Evolutionary conservation across 805 yeast genomes (phyloP), one percentile per base, ranked within the genome.

Genomic region (Gaillardinia entomophila): DNA sequence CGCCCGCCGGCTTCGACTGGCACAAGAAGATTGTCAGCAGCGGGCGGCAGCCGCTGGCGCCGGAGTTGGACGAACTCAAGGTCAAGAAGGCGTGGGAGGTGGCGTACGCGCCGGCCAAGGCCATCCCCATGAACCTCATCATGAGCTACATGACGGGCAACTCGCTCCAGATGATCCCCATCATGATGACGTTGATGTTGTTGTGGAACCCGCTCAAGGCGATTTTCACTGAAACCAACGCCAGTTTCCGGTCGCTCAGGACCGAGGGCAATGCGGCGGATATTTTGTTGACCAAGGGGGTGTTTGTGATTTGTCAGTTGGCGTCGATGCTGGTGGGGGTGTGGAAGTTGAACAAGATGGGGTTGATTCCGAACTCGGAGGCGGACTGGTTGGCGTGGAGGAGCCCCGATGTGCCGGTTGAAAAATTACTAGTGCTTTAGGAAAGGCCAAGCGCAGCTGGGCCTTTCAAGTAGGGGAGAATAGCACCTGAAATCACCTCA

Each of bases 371-470:
- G 15, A 85, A 82, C 46, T 81, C 78, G 24, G 71, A 71, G 28
- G 81, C 95, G 43, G 98, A 90, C 53, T 92, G 97, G 97, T 61
- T 90, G 12, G 78, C 87, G 5, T 89, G 95, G 89, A 94, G 88
- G 51, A 46, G 44, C 2, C 62, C 68, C 5, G 25, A n/a, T n/a
- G 13, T 7, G 25, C 5, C 13, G n/a, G n/a, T n/a, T n/a, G n/a
- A n/a, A n/a, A n/a, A n/a, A n/a, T n/a, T n/a, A n/a, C n/a, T n/a
- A n/a, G n/a, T n/a, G n/a, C n/a, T n/a, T n/a, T n/a, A n/a, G n/a
- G n/a, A n/a, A n/a, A n/a, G n/a, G n/a, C n/a, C n/a, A n/a, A n/a
- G n/a, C n/a, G n/a, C n/a, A n/a, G n/a, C n/a, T n/a, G n/a, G n/a
- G n/a, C n/a, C n/a, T n/a, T n/a, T n/a, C n/a, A n/a, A n/a, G n/a